Conservation (phyloP, 176 grass and related monocot species). For the Carex myosuroides region DNA sequence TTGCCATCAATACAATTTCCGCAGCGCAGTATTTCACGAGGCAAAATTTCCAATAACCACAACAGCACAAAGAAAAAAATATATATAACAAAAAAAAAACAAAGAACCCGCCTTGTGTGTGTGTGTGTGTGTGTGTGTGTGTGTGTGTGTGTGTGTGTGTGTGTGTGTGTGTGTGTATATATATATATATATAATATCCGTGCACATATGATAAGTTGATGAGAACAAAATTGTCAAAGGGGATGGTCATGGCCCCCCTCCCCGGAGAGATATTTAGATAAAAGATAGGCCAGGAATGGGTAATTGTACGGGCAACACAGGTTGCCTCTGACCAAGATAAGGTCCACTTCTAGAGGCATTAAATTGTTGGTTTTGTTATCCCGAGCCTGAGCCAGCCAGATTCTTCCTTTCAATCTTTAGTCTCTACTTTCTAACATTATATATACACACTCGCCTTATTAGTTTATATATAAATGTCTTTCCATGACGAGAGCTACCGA, state of each 20-base stretch:
- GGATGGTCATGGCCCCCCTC: background rate
- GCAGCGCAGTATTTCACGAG: background rate
- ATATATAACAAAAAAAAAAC: background rate
- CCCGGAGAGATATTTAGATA: background rate
- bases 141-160: too few relatives aligned
- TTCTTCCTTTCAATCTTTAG: background rate
- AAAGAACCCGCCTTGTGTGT: background rate
- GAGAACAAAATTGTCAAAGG: background rate
- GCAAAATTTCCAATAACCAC: background rate
- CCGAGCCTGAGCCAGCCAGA: background rate
- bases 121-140: too few relatives aligned
- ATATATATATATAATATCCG: background rate
- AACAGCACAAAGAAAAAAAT: background rate
- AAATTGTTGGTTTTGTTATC: background rate
- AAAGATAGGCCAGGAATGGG: background rate
- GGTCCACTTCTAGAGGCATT: background rate
- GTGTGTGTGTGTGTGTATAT: too few relatives aligned
- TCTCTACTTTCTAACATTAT: background rate
- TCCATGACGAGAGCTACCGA: background rate
- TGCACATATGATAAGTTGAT: background rate
- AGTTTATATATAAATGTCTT: background rate
- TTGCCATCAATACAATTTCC: background rate
- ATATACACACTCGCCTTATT: background rate
- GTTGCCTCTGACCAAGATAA: slow-evolving; percentile 10
- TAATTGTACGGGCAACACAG: slow-evolving; percentile 4